Percentiles rank a stretch among this genome's conserved stretches.
These are phyloP conservation scores for Moricandia arvensis DNA, from an alignment of 345 rosid species.

Conservation along the genomic window DNA sequence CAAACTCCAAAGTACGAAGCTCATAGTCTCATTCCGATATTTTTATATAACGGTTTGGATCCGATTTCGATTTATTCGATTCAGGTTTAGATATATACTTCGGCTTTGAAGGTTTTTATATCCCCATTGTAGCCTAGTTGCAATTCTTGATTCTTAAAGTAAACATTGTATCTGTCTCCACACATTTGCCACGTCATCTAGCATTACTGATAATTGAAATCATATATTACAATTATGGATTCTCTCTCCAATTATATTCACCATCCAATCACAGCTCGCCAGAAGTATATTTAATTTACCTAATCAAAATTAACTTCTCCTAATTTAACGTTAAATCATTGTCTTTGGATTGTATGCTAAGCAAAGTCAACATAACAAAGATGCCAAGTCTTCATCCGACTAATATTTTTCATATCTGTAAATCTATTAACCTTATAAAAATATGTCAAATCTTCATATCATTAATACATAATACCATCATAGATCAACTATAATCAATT, in stretches of 20 bases:
- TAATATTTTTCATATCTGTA: not conserved
- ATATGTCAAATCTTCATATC: not conserved
- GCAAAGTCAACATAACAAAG: not conserved
- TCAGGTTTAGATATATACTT: too few species aligned
- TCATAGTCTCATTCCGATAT: too few species aligned
- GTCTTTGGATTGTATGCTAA: slow-evolving; percentile 6
- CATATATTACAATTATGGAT: slow-evolving; percentile 1
- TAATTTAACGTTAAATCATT: not conserved
- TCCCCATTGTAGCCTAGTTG: too few species aligned
- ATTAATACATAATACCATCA: not conserved
- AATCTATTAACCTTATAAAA: not conserved
- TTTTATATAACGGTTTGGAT: too few species aligned
- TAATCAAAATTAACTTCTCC: slow-evolving; percentile 5
- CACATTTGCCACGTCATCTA: slow-evolving; percentile 21
- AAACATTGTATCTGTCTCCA: slow-evolving; percentile 33
- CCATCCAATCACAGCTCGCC: slow-evolving; percentile 24
- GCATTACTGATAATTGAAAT: not conserved
- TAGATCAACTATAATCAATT: not conserved
- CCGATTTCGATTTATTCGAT: too few species aligned
- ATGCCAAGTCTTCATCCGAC: slow-evolving; percentile 9
- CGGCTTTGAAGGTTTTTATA: too few species aligned
- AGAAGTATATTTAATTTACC: not conserved
- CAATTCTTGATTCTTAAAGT: slow-evolving; percentile 24
- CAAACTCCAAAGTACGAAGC: too few species aligned
- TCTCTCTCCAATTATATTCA: slow-evolving; percentile 29